Evolutionary conservation across 2,329 filamentous ascomycete species (phyloP).

Genomic region (Trichoderma harzianum): DNA sequence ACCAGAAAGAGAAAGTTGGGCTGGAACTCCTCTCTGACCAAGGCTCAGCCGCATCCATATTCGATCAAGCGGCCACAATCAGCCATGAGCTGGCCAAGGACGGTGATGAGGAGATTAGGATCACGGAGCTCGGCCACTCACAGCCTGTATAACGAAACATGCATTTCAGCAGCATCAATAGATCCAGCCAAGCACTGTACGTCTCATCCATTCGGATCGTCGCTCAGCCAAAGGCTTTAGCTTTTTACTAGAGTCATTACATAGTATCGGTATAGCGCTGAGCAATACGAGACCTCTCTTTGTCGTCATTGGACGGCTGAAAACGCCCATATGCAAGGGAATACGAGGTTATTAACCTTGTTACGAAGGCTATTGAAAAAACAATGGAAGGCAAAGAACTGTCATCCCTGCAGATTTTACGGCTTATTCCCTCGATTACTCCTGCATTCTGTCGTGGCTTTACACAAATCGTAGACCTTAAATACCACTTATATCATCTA

Average conservation of each 20-base stretch:
- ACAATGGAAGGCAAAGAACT: neutral
- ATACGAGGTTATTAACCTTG: conserved; percentile 18
- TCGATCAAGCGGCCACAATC: neutral
- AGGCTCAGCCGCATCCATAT: neutral
- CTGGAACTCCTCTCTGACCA: neutral
- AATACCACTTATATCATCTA: neutral
- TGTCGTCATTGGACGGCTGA: conserved; percentile 3
- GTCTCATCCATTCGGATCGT: conserved; percentile 9
- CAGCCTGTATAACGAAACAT: neutral
- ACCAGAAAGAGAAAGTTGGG: neutral
- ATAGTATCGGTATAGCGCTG: neutral
- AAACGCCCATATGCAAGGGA: conserved; percentile 11
- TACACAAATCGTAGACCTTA: neutral
- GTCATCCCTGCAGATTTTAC: neutral
- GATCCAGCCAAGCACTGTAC: conserved; percentile 14
- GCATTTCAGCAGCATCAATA: conserved; percentile 8
- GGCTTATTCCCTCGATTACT: neutral
- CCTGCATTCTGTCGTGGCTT: neutral
- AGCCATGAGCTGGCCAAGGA: conserved; percentile 11
- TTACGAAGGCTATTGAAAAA: neutral
- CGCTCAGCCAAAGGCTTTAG: conserved; percentile 2
- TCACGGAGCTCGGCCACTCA: neutral
- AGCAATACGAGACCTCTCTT: conserved; percentile 12
- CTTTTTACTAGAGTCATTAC: conserved; percentile 7
- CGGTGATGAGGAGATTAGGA: neutral